phyloP scores from a whole-genome alignment of 2,329 filamentous ascomycete species.

The Botrytis tulipae region DNA sequence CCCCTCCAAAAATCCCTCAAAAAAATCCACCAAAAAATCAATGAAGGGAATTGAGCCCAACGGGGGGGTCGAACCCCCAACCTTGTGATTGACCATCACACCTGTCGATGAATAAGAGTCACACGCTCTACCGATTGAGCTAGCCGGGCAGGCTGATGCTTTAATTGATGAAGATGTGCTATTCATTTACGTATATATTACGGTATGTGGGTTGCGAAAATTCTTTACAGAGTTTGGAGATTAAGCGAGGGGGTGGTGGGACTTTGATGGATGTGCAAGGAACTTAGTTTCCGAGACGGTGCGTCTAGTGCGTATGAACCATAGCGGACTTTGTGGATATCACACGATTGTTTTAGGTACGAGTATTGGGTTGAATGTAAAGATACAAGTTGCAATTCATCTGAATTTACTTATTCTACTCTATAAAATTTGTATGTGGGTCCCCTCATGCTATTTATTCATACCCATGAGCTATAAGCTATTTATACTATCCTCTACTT shows the following conservation, averaged over 20 bases:
- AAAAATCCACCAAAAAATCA: not conserved
- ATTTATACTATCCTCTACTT: not conserved
- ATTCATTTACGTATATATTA: not conserved
- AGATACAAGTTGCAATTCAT: not conserved
- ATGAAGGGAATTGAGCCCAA: constrained; percentile 5
- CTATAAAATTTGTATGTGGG: not conserved
- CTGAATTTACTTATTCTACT: not conserved
- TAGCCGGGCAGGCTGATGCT: constrained; percentile 27
- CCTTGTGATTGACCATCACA: constrained; percentile 14
- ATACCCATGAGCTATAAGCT: not conserved
- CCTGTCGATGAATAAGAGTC: constrained; percentile 29
- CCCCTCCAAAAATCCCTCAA: not conserved
- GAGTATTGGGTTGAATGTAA: not conserved
- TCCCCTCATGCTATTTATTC: not conserved
- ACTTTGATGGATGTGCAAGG: not conserved
- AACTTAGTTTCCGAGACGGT: not conserved
- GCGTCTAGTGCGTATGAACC: not conserved
- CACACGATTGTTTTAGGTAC: not conserved
- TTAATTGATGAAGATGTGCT: accelerated
- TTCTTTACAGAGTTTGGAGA: constrained; percentile 6
- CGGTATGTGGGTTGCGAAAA: not conserved
- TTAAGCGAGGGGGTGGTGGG: constrained; percentile 8
- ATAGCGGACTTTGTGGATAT: not conserved
- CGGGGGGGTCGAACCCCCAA: constrained; percentile 11
- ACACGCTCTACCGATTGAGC: constrained; percentile 39